These are phyloP conservation scores for Claviceps spartinae DNA, from an alignment of 2,329 filamentous ascomycete species.

Conservation along the genomic window DNA sequence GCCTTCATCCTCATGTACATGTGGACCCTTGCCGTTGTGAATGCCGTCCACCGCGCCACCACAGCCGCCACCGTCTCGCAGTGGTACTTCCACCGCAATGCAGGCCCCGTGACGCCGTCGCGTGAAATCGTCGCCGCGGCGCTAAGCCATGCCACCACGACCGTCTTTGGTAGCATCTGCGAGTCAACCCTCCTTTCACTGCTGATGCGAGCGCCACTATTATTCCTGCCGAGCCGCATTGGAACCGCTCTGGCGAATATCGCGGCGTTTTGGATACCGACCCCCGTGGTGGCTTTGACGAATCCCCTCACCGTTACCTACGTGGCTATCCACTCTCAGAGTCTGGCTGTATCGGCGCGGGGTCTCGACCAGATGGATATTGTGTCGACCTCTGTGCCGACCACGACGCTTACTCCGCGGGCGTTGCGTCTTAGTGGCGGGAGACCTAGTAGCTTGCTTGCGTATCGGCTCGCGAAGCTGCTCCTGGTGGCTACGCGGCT, in stretches of 20 bases:
- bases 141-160: conserved; percentile 66
- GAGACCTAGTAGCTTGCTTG: conserved; percentile 46
- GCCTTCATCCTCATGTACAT: conserved; percentile 91
- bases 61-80: conserved; percentile 93
- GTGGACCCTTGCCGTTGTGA: conserved; percentile 81
- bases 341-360: conserved; percentile 62
- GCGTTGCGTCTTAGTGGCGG: conserved; percentile 31
- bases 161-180: conserved; percentile 85
- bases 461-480: conserved; percentile 83
- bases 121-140: conserved; percentile 73
- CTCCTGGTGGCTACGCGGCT: conserved; percentile 82
- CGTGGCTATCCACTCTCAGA: conserved; percentile 82
- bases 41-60: conserved; percentile 77
- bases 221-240: conserved; percentile 64
- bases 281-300: conserved; percentile 71
- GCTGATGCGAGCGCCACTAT: conserved; percentile 68
- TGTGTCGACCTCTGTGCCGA: conserved; percentile 57
- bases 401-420: conserved; percentile 53
- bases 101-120: conserved; percentile 62
- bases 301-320: conserved; percentile 90
- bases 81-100: conserved; percentile 96
- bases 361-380: conserved; percentile 74
- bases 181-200: conserved; percentile 73
- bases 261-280: conserved; percentile 69
- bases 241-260: conserved; percentile 54